phyloP scores from a whole-genome alignment of 2,329 filamentous ascomycete species.

The Chalara sp. region DNA sequence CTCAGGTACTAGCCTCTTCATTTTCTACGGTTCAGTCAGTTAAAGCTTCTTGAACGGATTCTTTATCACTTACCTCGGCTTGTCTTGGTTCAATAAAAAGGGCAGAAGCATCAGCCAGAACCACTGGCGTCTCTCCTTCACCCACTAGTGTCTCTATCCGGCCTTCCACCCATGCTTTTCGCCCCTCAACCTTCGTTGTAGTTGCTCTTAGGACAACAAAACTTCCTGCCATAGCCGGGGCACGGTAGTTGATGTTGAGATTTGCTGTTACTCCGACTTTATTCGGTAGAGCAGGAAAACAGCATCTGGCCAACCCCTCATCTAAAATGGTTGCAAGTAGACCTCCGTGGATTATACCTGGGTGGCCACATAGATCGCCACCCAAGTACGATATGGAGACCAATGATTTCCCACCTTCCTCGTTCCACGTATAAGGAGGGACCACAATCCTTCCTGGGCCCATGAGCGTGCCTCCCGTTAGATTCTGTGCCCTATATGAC shows the following conservation, averaged over 20 bases:
- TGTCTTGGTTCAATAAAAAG: slow-evolving; percentile 85
- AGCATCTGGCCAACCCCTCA: slow-evolving; percentile 81
- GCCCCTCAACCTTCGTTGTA: slow-evolving; percentile 80
- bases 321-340: slow-evolving; percentile 88
- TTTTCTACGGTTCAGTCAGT: slow-evolving; percentile 8
- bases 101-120: slow-evolving; percentile 76
- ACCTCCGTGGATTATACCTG: slow-evolving; percentile 85
- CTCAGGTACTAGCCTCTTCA: slow-evolving; percentile 10
- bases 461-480: slow-evolving; percentile 74
- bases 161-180: slow-evolving; percentile 92
- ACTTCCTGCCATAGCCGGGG: slow-evolving; percentile 67
- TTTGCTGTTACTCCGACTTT: slow-evolving; percentile 83
- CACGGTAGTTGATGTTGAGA: slow-evolving; percentile 75
- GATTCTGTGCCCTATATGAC: slow-evolving; percentile 61
- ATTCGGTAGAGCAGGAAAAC: slow-evolving; percentile 81
- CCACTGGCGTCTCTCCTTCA: slow-evolving; percentile 53
- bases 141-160: slow-evolving; percentile 71
- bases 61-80: slow-evolving; percentile 43
- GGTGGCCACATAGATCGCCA: slow-evolving; percentile 76
- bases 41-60: no score
- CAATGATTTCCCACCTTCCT: slow-evolving; percentile 61
- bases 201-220: slow-evolving; percentile 74
- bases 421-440: slow-evolving; percentile 72
- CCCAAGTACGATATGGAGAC: slow-evolving; percentile 75
- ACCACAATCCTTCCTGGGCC: slow-evolving; percentile 72